Conservation (phyloP, 208 protist genomes). For the Tritrichomonas musculus region DNA sequence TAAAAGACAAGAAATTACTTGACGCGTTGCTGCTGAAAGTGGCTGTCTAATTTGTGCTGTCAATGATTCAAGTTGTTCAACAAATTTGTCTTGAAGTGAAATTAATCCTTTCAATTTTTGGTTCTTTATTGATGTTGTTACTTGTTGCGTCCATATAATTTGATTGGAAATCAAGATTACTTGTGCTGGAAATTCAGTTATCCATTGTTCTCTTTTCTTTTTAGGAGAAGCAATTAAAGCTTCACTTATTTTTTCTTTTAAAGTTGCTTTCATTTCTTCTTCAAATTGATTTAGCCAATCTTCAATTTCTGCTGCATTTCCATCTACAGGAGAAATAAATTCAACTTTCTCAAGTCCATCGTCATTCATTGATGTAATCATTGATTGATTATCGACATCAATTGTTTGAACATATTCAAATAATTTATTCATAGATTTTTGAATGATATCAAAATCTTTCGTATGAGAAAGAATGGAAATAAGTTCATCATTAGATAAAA, state of each 20-base stretch:
- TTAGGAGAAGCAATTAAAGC: conserved; percentile 40
- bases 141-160: conserved; percentile 77
- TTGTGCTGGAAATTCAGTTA: conserved; percentile 76
- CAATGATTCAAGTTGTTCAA: background rate
- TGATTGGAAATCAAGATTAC: conserved; percentile 77
- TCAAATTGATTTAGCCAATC: conserved; percentile 92
- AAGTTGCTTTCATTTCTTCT: conserved; percentile 38
- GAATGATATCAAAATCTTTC: conserved; percentile 84
- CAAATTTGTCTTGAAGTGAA: conserved; percentile 49
- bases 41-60: conserved; percentile 18
- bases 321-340: conserved; percentile 40
- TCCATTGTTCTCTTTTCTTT: conserved; percentile 69
- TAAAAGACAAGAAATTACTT: conserved; percentile 39
- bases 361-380: conserved; percentile 60
- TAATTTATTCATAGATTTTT: conserved; percentile 90
- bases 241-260: conserved; percentile 19
- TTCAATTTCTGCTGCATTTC: conserved; percentile 71
- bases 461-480: conserved; percentile 89
- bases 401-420: conserved; percentile 77
- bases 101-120: conserved; percentile 31
- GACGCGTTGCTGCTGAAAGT: background rate
- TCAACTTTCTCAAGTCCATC: conserved; percentile 46
- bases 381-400: conserved; percentile 62
- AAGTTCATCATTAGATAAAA: conserved; percentile 89
- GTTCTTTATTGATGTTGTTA: conserved; percentile 67